A percentile compares a stretch with the other conserved stretches of the same genome.
Evolutionary conservation across 345 rosid genomes (phyloP).

Genomic region (Jatropha curcas): DNA sequence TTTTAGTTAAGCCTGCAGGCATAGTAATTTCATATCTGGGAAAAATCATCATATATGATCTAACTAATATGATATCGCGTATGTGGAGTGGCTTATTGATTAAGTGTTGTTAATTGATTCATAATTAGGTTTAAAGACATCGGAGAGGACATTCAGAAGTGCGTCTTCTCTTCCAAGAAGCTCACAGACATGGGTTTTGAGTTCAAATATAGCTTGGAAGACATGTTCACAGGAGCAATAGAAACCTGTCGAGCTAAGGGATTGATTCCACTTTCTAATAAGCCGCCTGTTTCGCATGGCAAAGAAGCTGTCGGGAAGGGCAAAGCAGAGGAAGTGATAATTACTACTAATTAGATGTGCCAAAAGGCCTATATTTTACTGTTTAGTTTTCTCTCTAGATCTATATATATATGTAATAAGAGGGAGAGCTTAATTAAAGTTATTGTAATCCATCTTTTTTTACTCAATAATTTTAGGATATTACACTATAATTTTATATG

Average conservation of each 20-base stretch:
- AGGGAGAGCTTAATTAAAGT: no score
- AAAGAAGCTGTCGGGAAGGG: neutral
- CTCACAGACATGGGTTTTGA: constrained; percentile 64
- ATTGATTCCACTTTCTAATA: constrained; percentile 37
- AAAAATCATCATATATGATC: no score
- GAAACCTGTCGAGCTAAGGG: constrained; percentile 71
- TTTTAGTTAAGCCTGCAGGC: no score
- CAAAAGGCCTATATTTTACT: neutral
- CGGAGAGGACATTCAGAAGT: constrained; percentile 48
- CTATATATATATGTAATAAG: no score
- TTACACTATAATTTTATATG: no score
- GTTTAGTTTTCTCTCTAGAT: no score
- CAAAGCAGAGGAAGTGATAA: neutral
- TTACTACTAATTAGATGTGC: neutral
- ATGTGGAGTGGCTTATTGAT: neutral
- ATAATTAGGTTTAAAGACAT: constrained; percentile 56
- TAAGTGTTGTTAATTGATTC: neutral
- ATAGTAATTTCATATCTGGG: no score
- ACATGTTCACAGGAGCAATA: constrained; percentile 69
- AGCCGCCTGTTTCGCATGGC: neutral
- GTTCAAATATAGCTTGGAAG: constrained; percentile 74
- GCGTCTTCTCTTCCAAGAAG: constrained; percentile 62
- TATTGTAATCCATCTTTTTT: no score
- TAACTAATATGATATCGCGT: neutral
- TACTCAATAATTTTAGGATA: no score